A percentile compares a stretch with the other conserved stretches of the same genome.
Conservation (phyloP, 2,329 filamentous ascomycete species). For the Fusarium devonianum region DNA sequence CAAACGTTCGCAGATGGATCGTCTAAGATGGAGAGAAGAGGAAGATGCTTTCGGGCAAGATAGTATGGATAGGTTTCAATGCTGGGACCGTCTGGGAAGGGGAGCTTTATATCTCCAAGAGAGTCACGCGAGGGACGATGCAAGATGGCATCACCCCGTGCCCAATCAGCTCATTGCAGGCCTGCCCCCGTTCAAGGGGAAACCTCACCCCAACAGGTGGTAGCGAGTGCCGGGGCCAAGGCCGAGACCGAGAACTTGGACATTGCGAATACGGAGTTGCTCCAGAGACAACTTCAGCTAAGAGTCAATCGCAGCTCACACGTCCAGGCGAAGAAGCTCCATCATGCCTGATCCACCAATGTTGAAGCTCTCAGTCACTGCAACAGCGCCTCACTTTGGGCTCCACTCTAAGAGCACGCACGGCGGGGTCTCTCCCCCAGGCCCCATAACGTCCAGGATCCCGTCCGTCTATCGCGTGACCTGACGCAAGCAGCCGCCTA, state of each 20-base stretch:
- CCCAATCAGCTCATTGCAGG: slow-evolving; percentile 41
- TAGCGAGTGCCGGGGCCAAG: not conserved
- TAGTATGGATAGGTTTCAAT: slow-evolving; percentile 12
- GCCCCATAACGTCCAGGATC: slow-evolving; percentile 34
- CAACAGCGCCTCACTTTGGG: too few species aligned
- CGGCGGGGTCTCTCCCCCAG: too few species aligned
- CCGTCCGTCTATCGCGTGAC: slow-evolving; percentile 44
- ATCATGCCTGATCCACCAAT: not conserved
- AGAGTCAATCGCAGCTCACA: not conserved
- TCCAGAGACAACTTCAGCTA: not conserved
- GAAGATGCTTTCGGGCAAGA: too few species aligned
- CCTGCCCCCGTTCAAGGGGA: slow-evolving; percentile 7
- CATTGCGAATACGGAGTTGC: slow-evolving; percentile 17
- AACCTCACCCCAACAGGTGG: slow-evolving; percentile 13
- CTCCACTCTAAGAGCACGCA: too few species aligned
- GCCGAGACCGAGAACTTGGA: slow-evolving; percentile 13
- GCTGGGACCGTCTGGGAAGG: slow-evolving; percentile 18
- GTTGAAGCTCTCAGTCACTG: too few species aligned
- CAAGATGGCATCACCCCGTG: slow-evolving; percentile 39
- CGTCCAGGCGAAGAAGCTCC: not conserved
- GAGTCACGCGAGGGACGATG: slow-evolving; percentile 39
- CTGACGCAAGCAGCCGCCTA: slow-evolving; percentile 44
- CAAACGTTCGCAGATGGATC: slow-evolving; percentile 9
- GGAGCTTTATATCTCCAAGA: slow-evolving; percentile 38
- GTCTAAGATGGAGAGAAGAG: slow-evolving; percentile 8